Base-by-base conservation (phyloP, 495 filamentous ascomycete genomes). In the Recurvomyces mirabilis region DNA sequence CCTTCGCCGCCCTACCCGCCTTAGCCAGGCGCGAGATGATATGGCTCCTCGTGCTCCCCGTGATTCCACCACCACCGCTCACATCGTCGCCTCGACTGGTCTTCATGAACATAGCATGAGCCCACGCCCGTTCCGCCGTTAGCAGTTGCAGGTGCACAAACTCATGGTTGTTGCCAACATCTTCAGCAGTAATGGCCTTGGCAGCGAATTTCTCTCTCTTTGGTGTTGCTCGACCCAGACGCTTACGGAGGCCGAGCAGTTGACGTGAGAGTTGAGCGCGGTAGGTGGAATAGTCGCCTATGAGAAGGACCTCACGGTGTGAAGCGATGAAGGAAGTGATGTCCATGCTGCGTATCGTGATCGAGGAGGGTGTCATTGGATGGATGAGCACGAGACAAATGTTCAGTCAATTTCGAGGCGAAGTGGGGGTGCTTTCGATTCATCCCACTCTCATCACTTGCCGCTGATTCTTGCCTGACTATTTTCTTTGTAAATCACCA, bases 101-200 rank as follows among this genome's bases (percentile, higher is more conserved):
- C 62, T 94, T 94, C 73, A 95, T 85, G 52, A 82, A 72, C 87
- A 94, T 91, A 39, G 88, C 93, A 58, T 94, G 79, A 1, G 93
- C 93, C 87, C 93, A 96, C 40, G 93, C 85, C 51, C 93, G 75
- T 66, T 99, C 93, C 45, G 87, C 75, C 24, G 79, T 81, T 51
- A 94, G 75, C 41, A 99, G 72, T 31, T 88, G 70, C 31, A 93
- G 72, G 47, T 85, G 71, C 29, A 82, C 75, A 59, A 80, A 89
- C 87, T 81, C 82, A 60, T 79, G 70, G 65, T 93, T 83, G 35
- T 66, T 65, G 26, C 69, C 74, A 48, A 99, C 72, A 65, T 94
- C 79, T 49, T 83, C 79, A 21, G 82, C 72, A 10, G 80, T 89
- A 43, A 93, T 65, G 22, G 71, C 64, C 59, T 84, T 87, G 44